Percentiles rank a stretch among this genome's conserved stretches.
These are phyloP conservation scores for Erodium texanum DNA, from an alignment of 441 rosid genomes.

Conservation along the genomic window DNA sequence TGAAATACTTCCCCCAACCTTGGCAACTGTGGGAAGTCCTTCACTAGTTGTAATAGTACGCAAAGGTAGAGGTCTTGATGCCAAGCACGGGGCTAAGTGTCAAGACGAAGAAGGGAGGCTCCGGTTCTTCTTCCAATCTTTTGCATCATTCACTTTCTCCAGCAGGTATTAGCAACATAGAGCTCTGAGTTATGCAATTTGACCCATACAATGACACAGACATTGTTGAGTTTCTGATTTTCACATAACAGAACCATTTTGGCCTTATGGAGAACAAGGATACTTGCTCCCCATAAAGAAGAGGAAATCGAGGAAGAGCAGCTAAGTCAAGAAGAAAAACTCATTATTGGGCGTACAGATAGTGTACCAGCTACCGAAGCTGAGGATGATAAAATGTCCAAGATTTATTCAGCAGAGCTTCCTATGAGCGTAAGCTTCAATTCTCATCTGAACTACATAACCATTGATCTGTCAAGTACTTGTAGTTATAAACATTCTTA, in stretches of 20 bases:
- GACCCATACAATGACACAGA: neutral
- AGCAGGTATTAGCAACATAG: constrained; percentile 41
- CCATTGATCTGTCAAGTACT: neutral
- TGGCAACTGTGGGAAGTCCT: constrained; percentile 74
- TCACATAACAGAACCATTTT: constrained; percentile 19
- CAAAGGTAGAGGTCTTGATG: constrained; percentile 60
- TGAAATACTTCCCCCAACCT: constrained; percentile 57
- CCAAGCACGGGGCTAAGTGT: constrained; percentile 65
- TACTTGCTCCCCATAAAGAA: constrained; percentile 41
- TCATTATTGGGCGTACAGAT: constrained; percentile 28
- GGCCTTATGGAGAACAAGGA: constrained; percentile 78
- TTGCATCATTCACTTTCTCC: constrained; percentile 57
- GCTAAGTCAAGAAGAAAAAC: constrained; percentile 33
- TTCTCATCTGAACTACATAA: neutral
- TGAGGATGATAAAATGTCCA: constrained; percentile 45
- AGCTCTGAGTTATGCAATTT: neutral
- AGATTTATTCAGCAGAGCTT: constrained; percentile 45
- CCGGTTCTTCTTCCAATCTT: constrained; percentile 65
- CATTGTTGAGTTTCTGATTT: neutral
- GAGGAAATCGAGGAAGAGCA: constrained; percentile 50
- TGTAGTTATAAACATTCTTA: neutral
- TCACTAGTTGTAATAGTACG: constrained; percentile 43
- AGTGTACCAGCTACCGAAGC: constrained; percentile 21
- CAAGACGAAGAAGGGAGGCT: constrained; percentile 80
- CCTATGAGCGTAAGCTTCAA: constrained; percentile 41